Evolutionary conservation across 352 stramenopile genomes (phyloP), one percentile per base, ranked within the genome.

Genomic region (Phytophthora europaea): DNA sequence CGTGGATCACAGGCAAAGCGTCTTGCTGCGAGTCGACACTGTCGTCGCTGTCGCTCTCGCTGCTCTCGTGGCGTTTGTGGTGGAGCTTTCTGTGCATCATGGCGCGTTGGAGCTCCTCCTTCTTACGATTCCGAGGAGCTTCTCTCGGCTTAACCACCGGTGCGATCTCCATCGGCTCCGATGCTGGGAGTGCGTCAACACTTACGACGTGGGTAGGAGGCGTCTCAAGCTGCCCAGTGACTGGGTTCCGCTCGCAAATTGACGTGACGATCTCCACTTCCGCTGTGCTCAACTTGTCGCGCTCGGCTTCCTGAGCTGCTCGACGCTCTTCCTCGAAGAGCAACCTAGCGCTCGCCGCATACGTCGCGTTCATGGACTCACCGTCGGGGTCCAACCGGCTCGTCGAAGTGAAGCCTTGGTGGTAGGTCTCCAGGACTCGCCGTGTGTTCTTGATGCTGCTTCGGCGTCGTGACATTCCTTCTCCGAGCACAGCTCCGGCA

Each of bases 311-410:
- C 58, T 67, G 33, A 34, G 73, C 52, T 12, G 53, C 65, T 4
- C 36, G 55, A 33, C 84, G 80, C 16, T 88, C 80, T 22, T 78
- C 77, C 47, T 89, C 75, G 55, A 93, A 93, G 8, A 93, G 31
- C 26, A 93, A n/a, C 2, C 60, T 54, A 10, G 70, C 73, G 63
- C 86, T 92, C 3, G 70, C 64, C 2, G 66, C 56, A 40, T 94
- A 94, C 5, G 55, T 87, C 16, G 80, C 73, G 5, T 73, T 73
- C 86, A 94, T 94, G 2, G 62, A 20, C 2, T 72, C 59, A 8
- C 53, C 67, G 12, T 89, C 75, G 0, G 64, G 57, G 12, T 91
- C 81, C 2, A 75, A 53, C 1, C 79, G 22, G 54, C 84, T 78
- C 1, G 61, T 6, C 0, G 72, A 58, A 18, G 72, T 65, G 9